Percentiles rank a stretch among this genome's conserved stretches.
phyloP scores from a whole-genome alignment of 108 stramenopile species.

The Seminavis robusta region DNA sequence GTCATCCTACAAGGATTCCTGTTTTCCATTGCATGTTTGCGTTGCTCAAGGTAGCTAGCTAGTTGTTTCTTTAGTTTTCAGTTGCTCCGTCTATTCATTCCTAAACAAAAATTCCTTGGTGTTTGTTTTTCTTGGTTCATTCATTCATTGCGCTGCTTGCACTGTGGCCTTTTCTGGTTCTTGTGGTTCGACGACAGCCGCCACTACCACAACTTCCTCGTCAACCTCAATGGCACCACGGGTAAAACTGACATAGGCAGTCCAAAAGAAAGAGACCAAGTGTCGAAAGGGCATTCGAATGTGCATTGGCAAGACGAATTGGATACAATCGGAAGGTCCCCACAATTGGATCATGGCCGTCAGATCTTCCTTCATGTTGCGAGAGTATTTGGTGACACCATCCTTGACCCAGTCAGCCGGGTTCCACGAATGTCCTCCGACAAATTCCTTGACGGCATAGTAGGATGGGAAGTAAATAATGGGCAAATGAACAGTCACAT shows the following conservation, averaged over 20 bases:
- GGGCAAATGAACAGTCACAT: slow-evolving; percentile 82
- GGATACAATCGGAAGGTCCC: slow-evolving; percentile 89
- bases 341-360: slow-evolving; percentile 83
- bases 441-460: slow-evolving; percentile 88
- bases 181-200: too few species aligned
- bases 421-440: slow-evolving; percentile 72
- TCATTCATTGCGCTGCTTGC: too few species aligned
- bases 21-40: too few species aligned
- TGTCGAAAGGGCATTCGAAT: slow-evolving; percentile 89
- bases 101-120: too few species aligned
- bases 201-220: too few species aligned
- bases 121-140: too few species aligned
- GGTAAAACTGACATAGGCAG: slow-evolving; percentile 87
- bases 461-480: slow-evolving; percentile 91
- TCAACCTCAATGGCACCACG: slow-evolving; percentile 71
- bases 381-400: slow-evolving; percentile 70
- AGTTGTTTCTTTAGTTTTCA: too few species aligned
- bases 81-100: too few species aligned
- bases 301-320: slow-evolving; percentile 85
- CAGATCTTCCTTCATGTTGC: slow-evolving; percentile 81
- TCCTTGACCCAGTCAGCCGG: slow-evolving; percentile 82
- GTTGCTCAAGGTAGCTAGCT: too few species aligned
- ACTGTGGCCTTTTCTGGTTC: too few species aligned
- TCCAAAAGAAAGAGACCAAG: slow-evolving; percentile 91
- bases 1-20: too few species aligned